Evolutionary conservation across 1,284 basidiomycete species (phyloP), one percentile per base, ranked within the genome.

Genomic region (Ganoderma lingzhi): DNA sequence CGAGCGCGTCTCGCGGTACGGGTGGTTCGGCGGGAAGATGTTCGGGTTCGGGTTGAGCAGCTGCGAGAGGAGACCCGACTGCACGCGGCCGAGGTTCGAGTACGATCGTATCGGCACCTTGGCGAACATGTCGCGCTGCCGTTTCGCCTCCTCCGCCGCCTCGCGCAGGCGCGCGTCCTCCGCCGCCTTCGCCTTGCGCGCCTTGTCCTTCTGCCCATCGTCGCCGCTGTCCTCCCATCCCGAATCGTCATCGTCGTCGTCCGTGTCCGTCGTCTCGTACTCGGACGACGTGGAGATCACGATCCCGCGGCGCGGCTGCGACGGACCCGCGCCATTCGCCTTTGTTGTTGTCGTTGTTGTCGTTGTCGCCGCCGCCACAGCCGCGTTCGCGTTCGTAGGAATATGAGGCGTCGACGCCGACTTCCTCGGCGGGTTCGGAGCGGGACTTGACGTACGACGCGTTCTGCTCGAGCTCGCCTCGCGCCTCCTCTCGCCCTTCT

Each of bases 111-210:
- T 85, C 5, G 93, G 92, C 12, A 92, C 84, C 80, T 95, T 96
- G 67, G 88, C 85, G 76, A 96, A 95, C 86, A 96, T 85, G 19
- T 93, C 89, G 42, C 87, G 86, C 76, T 94, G 88, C 6, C 91
- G 85, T 75, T 90, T 87, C 19, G 86, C 90, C 76, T 93, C 90
- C 74, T 87, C 68, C n/a, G 85, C 86, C 35, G 86, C 88, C 74
- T 84, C 81, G 14, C 75, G 81, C 28, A 84, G 71, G 12, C 79
- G 79, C 2, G 71, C 76, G 69, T 81, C 80, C 71, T 82, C 81
- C 59, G 74, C 78, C 71, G 73, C 73, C 69, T 72, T 76, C 71
- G 73, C 74, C 71, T 74, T 70, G 62, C 71, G 68, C 60, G 63
- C 51, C 63, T 53, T 42, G 53, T 65, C 51, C 73, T 75, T 73